A percentile compares a stretch with the other conserved stretches of the same genome.
Evolutionary conservation across 352 stramenopile species (phyloP).

Genomic region (Phytophthora lateralis): DNA sequence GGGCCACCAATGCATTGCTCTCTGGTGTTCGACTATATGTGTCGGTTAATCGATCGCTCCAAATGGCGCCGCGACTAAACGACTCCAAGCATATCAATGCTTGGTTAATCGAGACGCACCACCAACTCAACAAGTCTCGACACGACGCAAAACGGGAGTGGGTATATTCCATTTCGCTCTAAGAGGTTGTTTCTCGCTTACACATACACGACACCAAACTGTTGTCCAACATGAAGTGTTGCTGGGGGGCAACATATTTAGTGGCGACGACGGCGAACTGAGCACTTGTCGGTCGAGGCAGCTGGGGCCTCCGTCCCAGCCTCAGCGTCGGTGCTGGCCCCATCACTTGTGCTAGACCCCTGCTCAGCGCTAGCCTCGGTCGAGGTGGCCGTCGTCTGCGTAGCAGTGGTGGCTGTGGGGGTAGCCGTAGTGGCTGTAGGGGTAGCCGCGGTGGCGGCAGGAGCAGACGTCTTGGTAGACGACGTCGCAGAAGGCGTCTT

Average conservation of each 20-base stretch:
- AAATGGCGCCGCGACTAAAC: conserved; percentile 7
- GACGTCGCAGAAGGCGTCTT: conserved; percentile 15
- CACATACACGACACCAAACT: conserved; percentile 27
- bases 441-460: conserved; percentile 1
- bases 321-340: conserved; percentile 18
- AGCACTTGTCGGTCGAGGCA: conserved; percentile 36
- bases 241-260: conserved; percentile 17
- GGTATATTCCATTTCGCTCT: conserved; percentile 27
- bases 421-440: conserved; percentile 12
- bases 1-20: not conserved
- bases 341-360: conserved; percentile 6
- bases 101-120: conserved; percentile 6
- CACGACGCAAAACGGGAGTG: conserved; percentile 22
- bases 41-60: conserved; percentile 6
- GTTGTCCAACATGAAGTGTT: conserved; percentile 13
- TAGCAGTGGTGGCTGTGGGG: conserved; percentile 6
- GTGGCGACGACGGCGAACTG: conserved; percentile 33
- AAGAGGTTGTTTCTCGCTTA: conserved; percentile 16
- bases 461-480: conserved; percentile 2
- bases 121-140: not conserved
- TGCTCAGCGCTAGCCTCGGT: conserved; percentile 12
- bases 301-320: conserved; percentile 21
- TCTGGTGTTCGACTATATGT: not conserved
- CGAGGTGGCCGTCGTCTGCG: conserved; percentile 6
- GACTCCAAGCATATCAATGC: conserved; percentile 3